Base-by-base conservation (phyloP, 257 asterid genomes). In the Solanum bulbocastanum region DNA sequence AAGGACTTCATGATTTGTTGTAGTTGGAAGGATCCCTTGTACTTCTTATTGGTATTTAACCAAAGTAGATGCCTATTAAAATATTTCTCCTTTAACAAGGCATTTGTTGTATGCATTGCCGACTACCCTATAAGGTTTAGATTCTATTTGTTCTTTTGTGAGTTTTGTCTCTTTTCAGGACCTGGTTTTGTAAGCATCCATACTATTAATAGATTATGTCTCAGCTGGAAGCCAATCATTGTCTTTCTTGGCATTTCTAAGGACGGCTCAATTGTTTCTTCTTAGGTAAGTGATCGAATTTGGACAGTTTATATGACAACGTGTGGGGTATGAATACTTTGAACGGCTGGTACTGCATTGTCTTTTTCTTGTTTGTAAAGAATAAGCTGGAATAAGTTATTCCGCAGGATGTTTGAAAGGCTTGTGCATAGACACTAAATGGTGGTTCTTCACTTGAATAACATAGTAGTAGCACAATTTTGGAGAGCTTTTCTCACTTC, bases 1-100 rank as follows among this genome's bases (percentile, higher is more conserved):
- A 90, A 87, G 56, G 93, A 85, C 75, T 83, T 75, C 98, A 94
- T 93, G 83, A 5, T 89, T 83, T 56, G 8, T 33, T 76, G 8
- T 10, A 88, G 79, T 44, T 36, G n/a, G n/a, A 86, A 10, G 68
- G 30, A 49, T 82, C 13, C 69, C 30, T 30, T 82, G 69, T 10
- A 11, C 40, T 40, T 22, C 30, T 86, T 52, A 27, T 75, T 78
- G 79, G 39, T 30, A 71, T 30, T 88, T 84, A 23, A 69, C 69
- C 85, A 72, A 82, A 30, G 69, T 10, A 18, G 62, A 49, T 49
- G 20, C 22, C 44, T 8, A 82, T 30, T 82, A 49, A 44, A 49
- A 49, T 82, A 82, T 49, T 49, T 81, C 68, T 44, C 27, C 85
- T 32, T 49, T 69, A 46, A 49, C 85, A 82, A 82, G 85, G 69